Base-by-base conservation (phyloP, 2,329 filamentous ascomycete species). In the Erysiphe pisi region DNA sequence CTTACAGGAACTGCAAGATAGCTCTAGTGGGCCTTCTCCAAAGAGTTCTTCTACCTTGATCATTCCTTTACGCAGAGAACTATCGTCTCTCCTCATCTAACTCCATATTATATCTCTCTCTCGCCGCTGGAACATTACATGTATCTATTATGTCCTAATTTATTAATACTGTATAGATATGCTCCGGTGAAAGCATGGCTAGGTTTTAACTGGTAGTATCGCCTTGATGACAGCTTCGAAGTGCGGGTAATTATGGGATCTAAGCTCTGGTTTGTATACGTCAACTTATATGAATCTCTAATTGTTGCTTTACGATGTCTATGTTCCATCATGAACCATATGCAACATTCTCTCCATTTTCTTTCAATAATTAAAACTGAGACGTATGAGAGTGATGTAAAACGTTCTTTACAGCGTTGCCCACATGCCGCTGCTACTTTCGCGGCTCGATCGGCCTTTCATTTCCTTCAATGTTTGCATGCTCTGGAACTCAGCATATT, bases 231-330 rank as follows among this genome's bases (percentile, higher is more conserved):
- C 1, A 52, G 22, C 49, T 52, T 52, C 7, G 2, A 81, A 78
- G 80, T 80, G 31, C 81, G 82, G 14, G 81, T 82, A 52, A 81
- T 81, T 1, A 56, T 80, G 14, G 22, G 49, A 22, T 52, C 2
- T 22, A 52, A 22, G 22, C 49, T 22, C 14, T 52, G 49, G 7
- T 52, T 3, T 16, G 49, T 16, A 22, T 52, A 8, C 2, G 22
- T 14, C 49, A 52, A 3, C 2, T 22, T 52, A 52, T 52, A 52
- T 14, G 8, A 4, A 14, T 52, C 49, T 14, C 49, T 52, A 52
- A 2, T 52, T 52, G 14, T 52, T 16, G 49, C 22, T 52, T 52
- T 52, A 22, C 49, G 49, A 22, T 7, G 49, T 52, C 49, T 52
- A 14, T 52, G 49, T 52, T 52, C 22, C 22, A 2, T 52, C 8